A percentile compares a stretch with the other conserved stretches of the same genome.
phyloP scores from a whole-genome alignment of 1,284 basidiomycete species.

The Coniophora puteana region DNA sequence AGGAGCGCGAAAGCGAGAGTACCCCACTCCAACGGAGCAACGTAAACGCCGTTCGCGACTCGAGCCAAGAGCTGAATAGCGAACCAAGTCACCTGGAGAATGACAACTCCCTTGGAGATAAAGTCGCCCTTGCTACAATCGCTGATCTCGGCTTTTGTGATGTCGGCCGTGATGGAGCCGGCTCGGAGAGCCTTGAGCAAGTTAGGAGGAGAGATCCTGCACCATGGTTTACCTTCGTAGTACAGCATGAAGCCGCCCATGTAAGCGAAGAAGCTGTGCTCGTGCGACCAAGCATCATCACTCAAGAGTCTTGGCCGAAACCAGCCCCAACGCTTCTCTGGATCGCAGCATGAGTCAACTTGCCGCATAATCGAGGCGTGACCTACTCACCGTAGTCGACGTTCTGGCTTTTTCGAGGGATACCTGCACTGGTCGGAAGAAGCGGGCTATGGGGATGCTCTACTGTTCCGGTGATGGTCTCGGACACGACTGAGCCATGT shows the following conservation, averaged over 20 bases:
- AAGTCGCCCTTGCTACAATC: conserved; percentile 18
- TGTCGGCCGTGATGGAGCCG: neutral
- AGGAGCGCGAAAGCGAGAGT: conserved; percentile 5
- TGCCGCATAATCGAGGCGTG: no score
- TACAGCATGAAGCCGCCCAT: conserved; percentile 25
- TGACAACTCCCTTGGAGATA: conserved; percentile 5
- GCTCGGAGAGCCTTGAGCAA: neutral
- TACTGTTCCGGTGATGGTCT: no score
- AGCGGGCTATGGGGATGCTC: no score
- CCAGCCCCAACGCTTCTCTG: no score
- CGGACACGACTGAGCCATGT: no score
- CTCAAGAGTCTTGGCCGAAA: no score
- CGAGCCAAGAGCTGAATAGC: conserved; percentile 8
- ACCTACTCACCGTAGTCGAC: no score
- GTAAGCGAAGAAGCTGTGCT: conserved; percentile 21
- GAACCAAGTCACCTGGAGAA: conserved; percentile 11
- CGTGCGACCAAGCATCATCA: conserved; percentile 21
- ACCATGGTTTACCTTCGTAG: conserved; percentile 3
- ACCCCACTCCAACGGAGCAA: conserved; percentile 9
- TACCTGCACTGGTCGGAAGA: no score
- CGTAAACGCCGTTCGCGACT: neutral
- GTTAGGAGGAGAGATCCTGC: neutral
- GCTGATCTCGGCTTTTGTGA: conserved; percentile 15
- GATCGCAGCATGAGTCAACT: no score
- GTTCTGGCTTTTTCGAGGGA: no score